A percentile compares a stretch with the other conserved stretches of the same genome.
Conservation (phyloP, 2,329 filamentous ascomycete species). For the Pseudopyricularia cyperi region DNA sequence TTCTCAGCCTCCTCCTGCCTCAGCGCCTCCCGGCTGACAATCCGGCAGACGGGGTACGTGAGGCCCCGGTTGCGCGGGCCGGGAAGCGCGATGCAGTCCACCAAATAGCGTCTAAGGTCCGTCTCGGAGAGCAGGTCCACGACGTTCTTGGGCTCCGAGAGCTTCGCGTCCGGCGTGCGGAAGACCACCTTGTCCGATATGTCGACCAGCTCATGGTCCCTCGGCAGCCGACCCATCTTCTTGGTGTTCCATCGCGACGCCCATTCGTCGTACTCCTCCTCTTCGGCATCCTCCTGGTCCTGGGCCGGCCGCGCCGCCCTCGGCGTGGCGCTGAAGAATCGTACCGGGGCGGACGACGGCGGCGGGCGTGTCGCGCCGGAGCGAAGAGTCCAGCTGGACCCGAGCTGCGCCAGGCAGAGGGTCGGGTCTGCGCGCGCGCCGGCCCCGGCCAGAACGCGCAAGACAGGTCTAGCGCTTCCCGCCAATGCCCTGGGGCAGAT, state of each 20-base stretch:
- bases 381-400: background rate
- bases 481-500: background rate
- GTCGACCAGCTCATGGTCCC: background rate
- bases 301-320: background rate
- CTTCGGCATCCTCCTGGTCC: background rate
- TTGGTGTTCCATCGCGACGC: background rate
- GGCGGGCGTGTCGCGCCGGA: background rate
- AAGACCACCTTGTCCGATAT: constrained; percentile 12
- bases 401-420: background rate
- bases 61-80: constrained; percentile 1
- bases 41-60: constrained; percentile 51
- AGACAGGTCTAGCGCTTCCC: background rate
- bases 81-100: constrained; percentile 28
- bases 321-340: background rate
- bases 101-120: constrained; percentile 19
- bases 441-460: background rate
- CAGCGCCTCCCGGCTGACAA: constrained; percentile 46
- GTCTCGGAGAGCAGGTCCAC: constrained; percentile 25
- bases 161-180: constrained; percentile 19
- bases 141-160: constrained; percentile 25
- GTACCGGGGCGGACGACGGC: background rate
- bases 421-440: background rate
- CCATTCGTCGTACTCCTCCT: background rate
- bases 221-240: constrained; percentile 14
- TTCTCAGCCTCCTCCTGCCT: constrained; percentile 28